Evolutionary conservation across 768 basidiomycete species (phyloP).

Genomic region (Auriscalpium microsporum): DNA sequence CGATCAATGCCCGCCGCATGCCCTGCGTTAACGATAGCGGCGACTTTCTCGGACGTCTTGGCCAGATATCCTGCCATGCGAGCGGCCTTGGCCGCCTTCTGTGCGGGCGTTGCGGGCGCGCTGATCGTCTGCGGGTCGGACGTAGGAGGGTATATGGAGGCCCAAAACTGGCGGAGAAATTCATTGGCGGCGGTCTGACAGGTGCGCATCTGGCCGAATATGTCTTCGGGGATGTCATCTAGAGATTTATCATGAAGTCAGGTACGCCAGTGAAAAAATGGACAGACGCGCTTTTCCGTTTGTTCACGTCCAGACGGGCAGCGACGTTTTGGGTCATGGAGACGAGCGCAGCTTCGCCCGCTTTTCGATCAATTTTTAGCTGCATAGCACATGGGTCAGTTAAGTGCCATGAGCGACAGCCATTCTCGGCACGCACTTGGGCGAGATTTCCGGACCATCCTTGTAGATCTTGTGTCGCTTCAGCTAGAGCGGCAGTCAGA

Average conservation of each 20-base stretch:
- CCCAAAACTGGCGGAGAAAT: slow-evolving; percentile 95
- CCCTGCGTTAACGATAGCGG: slow-evolving; percentile 60
- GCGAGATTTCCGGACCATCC: slow-evolving; percentile 52
- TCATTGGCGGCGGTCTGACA: slow-evolving; percentile 93
- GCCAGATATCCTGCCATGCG: slow-evolving; percentile 84
- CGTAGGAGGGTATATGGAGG: slow-evolving; percentile 69
- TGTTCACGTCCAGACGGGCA: slow-evolving; percentile 58
- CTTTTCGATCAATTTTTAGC: slow-evolving; percentile 62
- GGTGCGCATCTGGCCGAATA: slow-evolving; percentile 78
- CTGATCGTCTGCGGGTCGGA: slow-evolving; percentile 45
- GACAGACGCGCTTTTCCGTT: slow-evolving; percentile 47
- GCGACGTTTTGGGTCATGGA: slow-evolving; percentile 77
- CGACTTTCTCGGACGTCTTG: slow-evolving; percentile 76
- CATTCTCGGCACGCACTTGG: slow-evolving; percentile 35
- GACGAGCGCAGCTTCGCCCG: slow-evolving; percentile 57
- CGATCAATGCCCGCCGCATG: slow-evolving; percentile 56
- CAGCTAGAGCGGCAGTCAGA: slow-evolving; percentile 37
- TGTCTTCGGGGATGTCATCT: slow-evolving; percentile 75
- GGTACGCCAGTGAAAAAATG: background rate
- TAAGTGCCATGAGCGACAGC: background rate
- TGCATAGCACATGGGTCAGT: slow-evolving; percentile 19
- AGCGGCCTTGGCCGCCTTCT: slow-evolving; percentile 67
- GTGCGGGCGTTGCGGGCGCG: slow-evolving; percentile 44
- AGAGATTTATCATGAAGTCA: background rate
- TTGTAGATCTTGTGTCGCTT: slow-evolving; percentile 37